A percentile compares a stretch with the other conserved stretches of the same genome.
Evolutionary conservation across 2,329 filamentous ascomycete species (phyloP).

Genomic region (Ceratocystis cubensis): DNA sequence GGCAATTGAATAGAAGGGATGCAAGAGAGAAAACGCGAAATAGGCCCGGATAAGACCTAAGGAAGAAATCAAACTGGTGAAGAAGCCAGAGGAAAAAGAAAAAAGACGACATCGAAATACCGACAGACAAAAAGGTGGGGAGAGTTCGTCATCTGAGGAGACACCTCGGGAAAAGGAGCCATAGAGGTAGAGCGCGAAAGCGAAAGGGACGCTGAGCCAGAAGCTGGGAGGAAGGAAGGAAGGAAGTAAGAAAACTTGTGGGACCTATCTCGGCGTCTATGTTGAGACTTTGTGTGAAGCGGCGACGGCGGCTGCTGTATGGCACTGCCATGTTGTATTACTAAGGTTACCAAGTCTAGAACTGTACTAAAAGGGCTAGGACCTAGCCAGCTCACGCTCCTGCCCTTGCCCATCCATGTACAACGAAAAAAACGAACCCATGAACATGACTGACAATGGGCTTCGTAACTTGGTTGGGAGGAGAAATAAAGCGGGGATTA

Average conservation of each 20-base stretch:
- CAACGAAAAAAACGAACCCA: no score
- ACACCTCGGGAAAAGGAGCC: neutral
- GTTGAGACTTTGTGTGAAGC: neutral
- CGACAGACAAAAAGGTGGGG: neutral
- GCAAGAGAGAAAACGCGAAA: neutral
- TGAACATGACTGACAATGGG: no score
- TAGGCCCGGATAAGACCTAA: neutral
- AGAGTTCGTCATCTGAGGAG: neutral
- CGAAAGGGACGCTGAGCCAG: no score
- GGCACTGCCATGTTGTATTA: neutral
- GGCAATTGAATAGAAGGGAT: neutral
- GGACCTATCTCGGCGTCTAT: conserved; percentile 1
- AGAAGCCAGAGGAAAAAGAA: neutral
- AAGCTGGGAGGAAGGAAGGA: neutral
- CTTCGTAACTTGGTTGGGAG: no score
- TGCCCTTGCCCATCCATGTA: no score
- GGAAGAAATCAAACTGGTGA: neutral
- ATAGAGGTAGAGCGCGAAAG: neutral
- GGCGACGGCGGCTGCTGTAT: neutral
- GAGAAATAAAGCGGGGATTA: no score
- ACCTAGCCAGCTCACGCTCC: no score
- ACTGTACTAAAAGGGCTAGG: neutral
- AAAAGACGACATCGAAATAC: neutral
- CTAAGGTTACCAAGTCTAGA: neutral
- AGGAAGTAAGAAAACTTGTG: neutral